Base-by-base conservation (phyloP, 495 filamentous ascomycete genomes). In the Glutinoglossum americanum region DNA sequence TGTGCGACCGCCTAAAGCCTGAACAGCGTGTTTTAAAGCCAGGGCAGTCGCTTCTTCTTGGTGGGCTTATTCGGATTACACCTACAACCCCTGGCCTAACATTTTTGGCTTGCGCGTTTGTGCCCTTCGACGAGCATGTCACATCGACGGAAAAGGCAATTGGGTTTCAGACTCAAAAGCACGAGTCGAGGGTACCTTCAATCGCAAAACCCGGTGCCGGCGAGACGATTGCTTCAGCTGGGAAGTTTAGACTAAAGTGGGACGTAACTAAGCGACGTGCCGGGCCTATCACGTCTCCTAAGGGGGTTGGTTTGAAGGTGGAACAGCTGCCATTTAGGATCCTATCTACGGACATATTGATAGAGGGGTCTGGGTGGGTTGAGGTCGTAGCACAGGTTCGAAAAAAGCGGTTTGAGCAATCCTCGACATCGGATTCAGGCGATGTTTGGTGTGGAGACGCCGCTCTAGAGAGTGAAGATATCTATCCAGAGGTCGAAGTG, bases 311-410 rank as follows among this genome's bases (percentile, higher is more conserved):
- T 27, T 65, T 85, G 28, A 76, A 73, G 25, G 61, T 69, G 0
- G 69, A 81, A 0, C 60, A 61, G 25, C 69, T 97, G 39, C 89
- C 89, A 1, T 99, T 90, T 66, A 75, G 73, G 10, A 79, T 96
- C 3, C 72, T 89, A 56, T 75, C 80, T 6, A 75, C 83, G 0
- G 92, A 99, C 66, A 79, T 99, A 39, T 70, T 99, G 8, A 80
- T 99, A 37, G 88, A 95, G 62, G 86, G 90, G 21, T 80, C 81
- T 44, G 92, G 92, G 1, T 99, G 93, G 90, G 75, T 99, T 8
- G 92, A 99, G 66, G 67, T 99, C 21, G 82, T 78, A 6, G 80
- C 82, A 15, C 89, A 97, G 68, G 76, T 92, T 8, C 79, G 25
- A 76, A 74, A 26, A 77, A 70, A 61, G 62, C 63, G 68, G 27